Conservation (phyloP, 805 yeast species). For the Suhomyces emberorum region DNA sequence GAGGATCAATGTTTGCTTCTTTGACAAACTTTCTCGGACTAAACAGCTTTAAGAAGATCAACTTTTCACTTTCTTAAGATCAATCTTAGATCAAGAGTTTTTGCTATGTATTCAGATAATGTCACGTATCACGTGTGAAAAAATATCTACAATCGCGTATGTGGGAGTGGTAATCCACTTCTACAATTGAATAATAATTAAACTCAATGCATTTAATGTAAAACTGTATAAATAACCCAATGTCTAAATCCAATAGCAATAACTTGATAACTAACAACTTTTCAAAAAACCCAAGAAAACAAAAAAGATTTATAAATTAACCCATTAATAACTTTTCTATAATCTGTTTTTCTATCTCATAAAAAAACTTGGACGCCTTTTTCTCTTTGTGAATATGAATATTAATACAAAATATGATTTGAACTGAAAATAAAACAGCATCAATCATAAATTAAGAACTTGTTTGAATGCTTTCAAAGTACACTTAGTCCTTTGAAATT, state of each 20-base stretch:
- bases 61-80: no score
- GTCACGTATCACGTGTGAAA: no score
- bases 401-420: slow-evolving; percentile 14
- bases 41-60: no score
- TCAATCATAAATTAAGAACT: slow-evolving; percentile 7
- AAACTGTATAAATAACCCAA: slow-evolving; percentile 33
- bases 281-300: slow-evolving; percentile 19
- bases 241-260: slow-evolving; percentile 40
- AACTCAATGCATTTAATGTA: slow-evolving; percentile 26
- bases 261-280: slow-evolving; percentile 30
- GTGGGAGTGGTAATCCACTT: not conserved
- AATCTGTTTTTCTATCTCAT: slow-evolving; percentile 15
- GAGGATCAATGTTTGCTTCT: no score
- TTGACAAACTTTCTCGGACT: no score
- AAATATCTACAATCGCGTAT: not conserved
- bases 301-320: slow-evolving; percentile 23
- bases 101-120: no score
- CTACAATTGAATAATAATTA: slow-evolving; percentile 12
- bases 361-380: slow-evolving; percentile 7
- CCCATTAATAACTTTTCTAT: slow-evolving; percentile 22
- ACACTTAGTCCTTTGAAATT: not conserved
- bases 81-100: no score
- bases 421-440: slow-evolving; percentile 1
- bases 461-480: slow-evolving; percentile 8
- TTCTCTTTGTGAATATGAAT: slow-evolving; percentile 9